phyloP scores from a whole-genome alignment of 2,329 filamentous ascomycete species.

The Dendrostoma leiphaemia region DNA sequence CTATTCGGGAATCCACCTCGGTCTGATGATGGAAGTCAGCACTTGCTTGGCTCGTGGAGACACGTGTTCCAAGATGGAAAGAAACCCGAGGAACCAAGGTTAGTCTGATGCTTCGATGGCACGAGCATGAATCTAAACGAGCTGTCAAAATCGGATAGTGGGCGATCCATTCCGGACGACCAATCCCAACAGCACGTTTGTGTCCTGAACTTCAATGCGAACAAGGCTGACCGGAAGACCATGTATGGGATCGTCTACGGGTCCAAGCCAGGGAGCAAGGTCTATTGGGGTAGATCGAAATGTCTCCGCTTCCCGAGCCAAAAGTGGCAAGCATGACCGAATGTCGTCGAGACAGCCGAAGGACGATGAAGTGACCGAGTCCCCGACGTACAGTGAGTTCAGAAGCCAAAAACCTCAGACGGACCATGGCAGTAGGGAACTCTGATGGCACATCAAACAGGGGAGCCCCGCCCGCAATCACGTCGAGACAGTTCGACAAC shows the following conservation, averaged over 20 bases:
- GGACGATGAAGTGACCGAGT: background rate
- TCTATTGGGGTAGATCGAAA: no score
- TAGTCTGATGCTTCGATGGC: background rate
- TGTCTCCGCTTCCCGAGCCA: background rate
- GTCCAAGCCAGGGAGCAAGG: no score
- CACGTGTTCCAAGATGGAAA: background rate
- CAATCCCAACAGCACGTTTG: background rate
- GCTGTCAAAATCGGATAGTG: slow-evolving; percentile 13
- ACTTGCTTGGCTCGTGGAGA: background rate
- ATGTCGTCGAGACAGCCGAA: background rate
- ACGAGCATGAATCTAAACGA: slow-evolving; percentile 2
- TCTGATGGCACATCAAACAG: background rate
- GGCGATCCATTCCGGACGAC: background rate
- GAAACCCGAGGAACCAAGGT: background rate
- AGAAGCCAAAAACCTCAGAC: background rate
- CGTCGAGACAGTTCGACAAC: background rate
- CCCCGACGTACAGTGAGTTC: no score
- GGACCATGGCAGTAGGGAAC: background rate
- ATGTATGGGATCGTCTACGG: no score
- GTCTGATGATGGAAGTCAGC: no score
- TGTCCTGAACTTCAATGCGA: background rate
- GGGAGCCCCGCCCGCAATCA: background rate
- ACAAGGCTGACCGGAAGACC: background rate
- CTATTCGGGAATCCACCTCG: no score
- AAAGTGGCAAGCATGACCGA: background rate